Evolutionary conservation across 2,329 filamentous ascomycete species (phyloP), one percentile per base, ranked within the genome.

Genomic region (Stachybotrys echinatus): DNA sequence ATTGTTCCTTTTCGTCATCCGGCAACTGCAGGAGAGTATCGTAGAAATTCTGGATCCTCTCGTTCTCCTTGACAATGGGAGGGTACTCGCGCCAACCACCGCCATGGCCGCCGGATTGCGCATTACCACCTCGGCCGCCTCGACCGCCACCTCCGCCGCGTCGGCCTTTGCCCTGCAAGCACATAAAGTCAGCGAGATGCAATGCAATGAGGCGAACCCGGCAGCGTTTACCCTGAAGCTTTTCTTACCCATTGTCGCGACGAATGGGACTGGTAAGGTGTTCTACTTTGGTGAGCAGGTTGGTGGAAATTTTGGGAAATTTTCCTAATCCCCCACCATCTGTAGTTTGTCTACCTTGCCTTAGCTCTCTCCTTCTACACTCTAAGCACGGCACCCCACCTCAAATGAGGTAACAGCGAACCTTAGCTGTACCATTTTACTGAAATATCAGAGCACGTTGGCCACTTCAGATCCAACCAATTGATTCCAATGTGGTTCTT

Each of bases 41-140:
- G 76, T 99, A 99, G 74, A 88, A 97, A 55, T 77, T 76, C 72
- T 97, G 87, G 56, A 95, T 87, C 61, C 86, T 85, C 64, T 88
- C 86, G 70, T 99, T 96, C 60, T 84, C 74, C 74, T 92, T 94
- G 59, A 77, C 71, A 49, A 95, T 63, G 45, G 61, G 57, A 47
- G 66, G 60, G 52, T 70, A 71, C 56, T 70, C 66, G 52, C 61
- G 65, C 62, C 63, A 71, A 21, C 52, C 56, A 42, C 61, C 58
- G 38, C 55, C 52, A 17, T 50, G 45, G 12, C 51, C 53, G 27
- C 51, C 56, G 48, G 19, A 23, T 18, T 27, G 14, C 34, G 51
- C 47, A 5, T 55, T 53, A 40, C 57, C 52, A 40, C 59, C 54
- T 19, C 60, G 58, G 42, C 64, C 61, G 31, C 65, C 59, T 54